Conservation (phyloP, 2,329 filamentous ascomycete species). For the Paracoccidioides brasiliensis region DNA sequence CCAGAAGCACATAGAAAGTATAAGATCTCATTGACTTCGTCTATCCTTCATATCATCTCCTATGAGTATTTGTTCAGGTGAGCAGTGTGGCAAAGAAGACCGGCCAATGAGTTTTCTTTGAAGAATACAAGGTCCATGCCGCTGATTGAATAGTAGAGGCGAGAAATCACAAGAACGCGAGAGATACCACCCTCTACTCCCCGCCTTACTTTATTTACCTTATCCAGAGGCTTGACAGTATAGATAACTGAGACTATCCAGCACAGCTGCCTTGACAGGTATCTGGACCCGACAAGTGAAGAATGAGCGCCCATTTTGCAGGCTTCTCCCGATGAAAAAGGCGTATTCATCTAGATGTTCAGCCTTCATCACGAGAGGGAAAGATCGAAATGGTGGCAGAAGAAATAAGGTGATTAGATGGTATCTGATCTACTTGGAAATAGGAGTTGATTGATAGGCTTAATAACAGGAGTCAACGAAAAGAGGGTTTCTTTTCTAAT, state of each 20-base stretch:
- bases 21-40: not conserved
- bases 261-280: too few species aligned
- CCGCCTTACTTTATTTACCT: too few species aligned
- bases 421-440: not conserved
- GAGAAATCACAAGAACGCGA: not conserved
- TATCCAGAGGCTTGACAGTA: too few species aligned
- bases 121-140: not conserved
- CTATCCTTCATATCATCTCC: not conserved
- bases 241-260: too few species aligned
- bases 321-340: not conserved
- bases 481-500: too few species aligned
- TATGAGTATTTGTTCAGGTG: not conserved
- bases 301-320: too few species aligned
- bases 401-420: not conserved
- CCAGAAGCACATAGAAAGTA: not conserved
- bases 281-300: too few species aligned
- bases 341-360: not conserved
- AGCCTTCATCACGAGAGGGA: not conserved
- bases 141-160: not conserved
- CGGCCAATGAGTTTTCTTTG: not conserved
- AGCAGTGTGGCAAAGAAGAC: not conserved
- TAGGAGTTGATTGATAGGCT: not conserved
- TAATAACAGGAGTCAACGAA: not conserved
- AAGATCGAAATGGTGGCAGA: not conserved
- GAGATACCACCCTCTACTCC: too few species aligned